Conservation (phyloP, 176 grass and related monocot species). For the Raddia distichophylla region DNA sequence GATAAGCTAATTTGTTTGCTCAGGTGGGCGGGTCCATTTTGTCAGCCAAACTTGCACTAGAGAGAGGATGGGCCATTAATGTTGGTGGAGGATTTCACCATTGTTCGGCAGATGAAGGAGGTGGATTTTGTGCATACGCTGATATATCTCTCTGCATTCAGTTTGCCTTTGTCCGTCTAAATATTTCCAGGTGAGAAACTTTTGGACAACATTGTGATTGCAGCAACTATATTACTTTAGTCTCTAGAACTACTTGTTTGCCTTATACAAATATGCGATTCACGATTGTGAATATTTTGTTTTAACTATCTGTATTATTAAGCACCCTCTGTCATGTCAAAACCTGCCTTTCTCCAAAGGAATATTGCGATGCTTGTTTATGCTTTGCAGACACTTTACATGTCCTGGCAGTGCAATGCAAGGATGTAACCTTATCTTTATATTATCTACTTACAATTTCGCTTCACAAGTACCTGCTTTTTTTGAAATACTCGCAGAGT, state of each 20-base stretch:
- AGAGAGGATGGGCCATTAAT: conserved; percentile 92
- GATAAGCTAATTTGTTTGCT: not conserved
- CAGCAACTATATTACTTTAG: not conserved
- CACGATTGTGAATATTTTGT: not conserved
- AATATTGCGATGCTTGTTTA: not conserved
- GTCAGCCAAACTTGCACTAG: conserved; percentile 78
- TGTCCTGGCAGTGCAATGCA: not conserved
- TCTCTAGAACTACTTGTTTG: not conserved
- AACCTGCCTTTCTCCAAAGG: conserved; percentile 4
- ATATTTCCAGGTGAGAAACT: conserved; percentile 65
- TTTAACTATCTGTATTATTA: conserved; percentile 1
- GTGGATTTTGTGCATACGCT: conserved; percentile 83
- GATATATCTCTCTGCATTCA: conserved; percentile 77
- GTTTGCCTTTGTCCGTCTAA: conserved; percentile 62
- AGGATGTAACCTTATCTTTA: not conserved
- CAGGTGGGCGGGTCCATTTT: conserved; percentile 86
- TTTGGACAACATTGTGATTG: not conserved
- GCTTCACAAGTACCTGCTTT: not conserved
- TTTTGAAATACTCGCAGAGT: conserved; percentile 53
- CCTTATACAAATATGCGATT: not conserved
- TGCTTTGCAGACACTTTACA: not conserved
- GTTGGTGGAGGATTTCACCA: conserved; percentile 94
- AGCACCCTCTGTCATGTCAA: not conserved
- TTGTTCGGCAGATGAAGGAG: conserved; percentile 81
- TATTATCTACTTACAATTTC: conserved; percentile 4